These are phyloP conservation scores for Rubus parviflorus DNA, from an alignment of 306 rosid genomes.

Conservation along the genomic window DNA sequence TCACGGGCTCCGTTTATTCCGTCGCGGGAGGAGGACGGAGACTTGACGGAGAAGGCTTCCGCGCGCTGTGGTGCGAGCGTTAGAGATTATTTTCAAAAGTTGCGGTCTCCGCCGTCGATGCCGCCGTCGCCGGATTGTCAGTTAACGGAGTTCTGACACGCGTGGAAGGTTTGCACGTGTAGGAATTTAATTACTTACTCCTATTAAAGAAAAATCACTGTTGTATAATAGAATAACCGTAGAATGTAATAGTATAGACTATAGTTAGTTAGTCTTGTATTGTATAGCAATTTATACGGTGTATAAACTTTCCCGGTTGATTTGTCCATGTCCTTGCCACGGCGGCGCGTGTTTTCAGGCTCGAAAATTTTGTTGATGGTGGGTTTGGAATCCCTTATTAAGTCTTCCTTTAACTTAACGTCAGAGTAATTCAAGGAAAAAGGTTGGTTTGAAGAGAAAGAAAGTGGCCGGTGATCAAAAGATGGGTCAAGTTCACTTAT, in stretches of 20 bases:
- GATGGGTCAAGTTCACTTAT: background rate
- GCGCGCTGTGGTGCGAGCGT: slow-evolving; percentile 30
- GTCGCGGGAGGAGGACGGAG: slow-evolving; percentile 38
- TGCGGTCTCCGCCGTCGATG: slow-evolving; percentile 53
- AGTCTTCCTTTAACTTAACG: background rate
- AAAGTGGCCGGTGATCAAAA: background rate
- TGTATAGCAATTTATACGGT: slow-evolving; percentile 21
- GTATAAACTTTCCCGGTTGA: slow-evolving; percentile 13
- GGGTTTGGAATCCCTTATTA: no score
- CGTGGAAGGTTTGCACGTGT: slow-evolving; percentile 16
- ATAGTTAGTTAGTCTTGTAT: slow-evolving; percentile 13
- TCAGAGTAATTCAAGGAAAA: background rate
- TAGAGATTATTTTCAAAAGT: slow-evolving; percentile 48
- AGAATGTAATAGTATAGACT: slow-evolving; percentile 18
- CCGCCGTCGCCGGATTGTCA: slow-evolving; percentile 55
- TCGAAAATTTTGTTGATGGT: background rate
- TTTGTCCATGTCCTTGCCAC: background rate
- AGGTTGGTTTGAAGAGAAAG: background rate
- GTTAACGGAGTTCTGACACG: slow-evolving; percentile 32
- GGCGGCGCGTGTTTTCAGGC: slow-evolving; percentile 12
- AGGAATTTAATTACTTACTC: background rate
- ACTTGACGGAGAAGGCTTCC: slow-evolving; percentile 1
- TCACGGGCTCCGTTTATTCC: slow-evolving; percentile 84
- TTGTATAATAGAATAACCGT: slow-evolving; percentile 43
- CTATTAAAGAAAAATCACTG: background rate